Evolutionary conservation across 805 yeast genomes (phyloP), one percentile per base, ranked within the genome.

Genomic region (Hanseniaspora meyeri): DNA sequence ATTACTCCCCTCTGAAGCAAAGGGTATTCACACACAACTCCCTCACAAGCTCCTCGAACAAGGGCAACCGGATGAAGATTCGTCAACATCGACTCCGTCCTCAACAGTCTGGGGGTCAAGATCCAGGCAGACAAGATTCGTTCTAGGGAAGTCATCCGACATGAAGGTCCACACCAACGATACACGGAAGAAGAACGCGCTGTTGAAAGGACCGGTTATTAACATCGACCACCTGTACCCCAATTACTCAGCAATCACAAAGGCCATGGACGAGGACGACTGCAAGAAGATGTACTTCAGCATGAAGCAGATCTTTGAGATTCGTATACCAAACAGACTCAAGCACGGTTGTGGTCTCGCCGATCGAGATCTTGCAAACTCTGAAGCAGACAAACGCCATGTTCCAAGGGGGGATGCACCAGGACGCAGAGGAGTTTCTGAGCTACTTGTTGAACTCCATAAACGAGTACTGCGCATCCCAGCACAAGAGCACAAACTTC

Each of bases 401-500:
- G 63, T 93, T 93, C 68, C 75, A 95, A 60, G 83, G 88, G 57
- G 82, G 86, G 45, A 90, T 89, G 96, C 98, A 93, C 67, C 98
- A 93, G 66, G 98, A 93, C 73, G 97, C 97, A 5, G 98, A 93
- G 69, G 98, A 93, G 70, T 93, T 93, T 68, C 76, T 90, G 65
- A 91, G 90, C 67, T 90, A 86, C 65, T 67, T 90, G 62, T 73
- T 93, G 54, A 93, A 93, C 68, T 89, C 86, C 60, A 75, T 85
- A 17, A 72, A 85, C 51, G 79, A 77, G 31, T 65, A 62, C 36
- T 55, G 69, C 29, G 37, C 24, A 36, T 34, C 39, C 9, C 4
- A 39, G 11, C 46, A 59, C 38, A 62, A 62, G 17, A 59, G 58
- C 10, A 51, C 57, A 27, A 78, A 77, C 62, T 77, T 81, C 74